Base-by-base conservation (phyloP, 805 yeast species). In the Metschnikowia santaceciliae region DNA sequence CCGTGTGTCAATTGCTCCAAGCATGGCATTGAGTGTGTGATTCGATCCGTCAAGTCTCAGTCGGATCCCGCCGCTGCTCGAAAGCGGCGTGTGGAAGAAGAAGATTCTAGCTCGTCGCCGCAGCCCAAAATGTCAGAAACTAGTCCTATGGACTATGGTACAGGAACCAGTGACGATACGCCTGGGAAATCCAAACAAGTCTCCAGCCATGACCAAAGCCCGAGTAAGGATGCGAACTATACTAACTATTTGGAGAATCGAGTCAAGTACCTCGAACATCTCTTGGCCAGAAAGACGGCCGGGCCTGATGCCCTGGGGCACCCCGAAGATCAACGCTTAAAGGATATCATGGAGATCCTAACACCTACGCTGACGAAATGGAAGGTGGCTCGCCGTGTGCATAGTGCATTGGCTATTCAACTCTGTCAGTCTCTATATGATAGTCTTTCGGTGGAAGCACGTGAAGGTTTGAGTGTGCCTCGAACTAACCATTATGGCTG, bases 401-500 rank as follows among this genome's bases (percentile, higher is more conserved):
- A 77, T 50, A 72, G 71, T 50, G 56, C 72, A 6, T 53, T 79
- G 26, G 70, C 56, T 13, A 49, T 55, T 19, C 44, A 72, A 47
- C 57, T 79, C 40, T 78, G 79, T 23, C 50, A 57, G 19, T 53
- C 66, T 11, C 54, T 72, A 51, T 64, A 64, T 51, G 56, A 66
- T 10, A 54, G 68, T 35, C 65, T 80, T 8, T 55, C 67, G 7
- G 64, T 64, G 5, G 69, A 70, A 15, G 64, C 67, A 50, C 64
- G 66, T 43, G 55, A 62, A 20, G 60, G 66, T 14, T 69, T 80
- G 13, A 58, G 65, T 11, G 53, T 77, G n/a, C 86, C 86, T 4
- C 63, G 86, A 42, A 68, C 74, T n/a, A 85, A 83, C 59, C 77
- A 74, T 46, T 83, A 79, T 57, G 86, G 85, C 14, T 83, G 87